Base-by-base conservation (phyloP, 2,329 filamentous ascomycete genomes). In the Ascochyta pisi region DNA sequence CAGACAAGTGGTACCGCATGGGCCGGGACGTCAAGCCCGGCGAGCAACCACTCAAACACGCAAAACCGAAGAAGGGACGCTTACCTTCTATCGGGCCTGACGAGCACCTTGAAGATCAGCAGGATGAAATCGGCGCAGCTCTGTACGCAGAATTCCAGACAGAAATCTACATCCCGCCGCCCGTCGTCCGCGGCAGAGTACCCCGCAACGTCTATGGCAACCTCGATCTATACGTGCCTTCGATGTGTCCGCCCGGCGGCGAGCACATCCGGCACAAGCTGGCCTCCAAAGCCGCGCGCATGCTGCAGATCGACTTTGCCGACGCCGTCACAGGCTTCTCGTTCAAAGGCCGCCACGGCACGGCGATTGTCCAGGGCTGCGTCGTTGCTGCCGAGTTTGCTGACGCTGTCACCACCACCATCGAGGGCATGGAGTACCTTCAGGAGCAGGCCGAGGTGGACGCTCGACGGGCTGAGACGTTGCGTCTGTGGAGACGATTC, bases 291-390 rank as follows among this genome's bases (percentile, higher is more conserved):
- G 94, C 94, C 1, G 92, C 92, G 0, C 86, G 84, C 53, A 77
- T 93, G 1, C 75, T 97, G 1, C 88, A 88, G 0, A 83, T 98
- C 16, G 92, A 98, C 76, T 96, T 90, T 73, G 91, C 91, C 2
- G 91, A 94, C 29, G 95, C 95, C 0, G 86, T 99, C 5, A 95
- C 89, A 0, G 94, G 94, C 0, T 99, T 98, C 68, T 83, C 89
- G 34, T 99, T 98, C 77, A 88, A 86, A 69, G 92, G 92, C 0
- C 86, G 91, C 3, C 88, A 91, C 52, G 94, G 94, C 15, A 97
- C 92, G 2, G 92, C 95, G 1, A 83, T 97, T 3, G 77, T 95
- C 2, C 84, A 86, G 34, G 95, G 95, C 2, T 84, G 89, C 1
- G 86, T 99, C 0, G 86, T 96, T 1, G 89, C 92, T 0, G 72